Evolutionary conservation across 1,284 basidiomycete species (phyloP).

Genomic region (Megacollybia platyphylla): DNA sequence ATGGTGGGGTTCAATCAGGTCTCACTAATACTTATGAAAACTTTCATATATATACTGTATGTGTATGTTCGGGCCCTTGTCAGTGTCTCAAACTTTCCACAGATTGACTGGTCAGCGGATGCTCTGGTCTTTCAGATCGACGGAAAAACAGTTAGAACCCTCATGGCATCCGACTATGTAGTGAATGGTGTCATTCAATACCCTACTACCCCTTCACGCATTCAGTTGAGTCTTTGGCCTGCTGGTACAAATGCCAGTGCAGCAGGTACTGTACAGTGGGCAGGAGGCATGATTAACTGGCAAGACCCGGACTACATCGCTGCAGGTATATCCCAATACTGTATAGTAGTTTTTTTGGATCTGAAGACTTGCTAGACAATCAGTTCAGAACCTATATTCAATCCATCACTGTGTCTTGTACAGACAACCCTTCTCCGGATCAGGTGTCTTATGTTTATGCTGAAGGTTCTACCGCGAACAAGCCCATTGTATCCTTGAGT

Average conservation of each 20-base stretch:
- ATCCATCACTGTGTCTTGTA: slow-evolving; percentile 48
- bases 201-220: slow-evolving; percentile 65
- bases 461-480: slow-evolving; percentile 34
- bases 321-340: slow-evolving; percentile 9
- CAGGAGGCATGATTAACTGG: slow-evolving; percentile 73
- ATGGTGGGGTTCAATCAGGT: slow-evolving; percentile 32
- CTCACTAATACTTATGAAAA: slow-evolving; percentile 51
- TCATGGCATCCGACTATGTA: slow-evolving; percentile 47
- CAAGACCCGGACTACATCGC: slow-evolving; percentile 57
- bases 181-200: slow-evolving; percentile 42
- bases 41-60: slow-evolving; percentile 68
- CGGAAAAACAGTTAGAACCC: slow-evolving; percentile 53
- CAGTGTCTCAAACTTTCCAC: background rate
- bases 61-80: slow-evolving; percentile 9
- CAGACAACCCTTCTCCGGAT: slow-evolving; percentile 29
- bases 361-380: slow-evolving; percentile 13
- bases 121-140: slow-evolving; percentile 59
- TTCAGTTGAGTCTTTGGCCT: slow-evolving; percentile 68
- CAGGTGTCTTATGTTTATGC: slow-evolving; percentile 53
- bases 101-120: slow-evolving; percentile 73
- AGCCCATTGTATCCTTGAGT: slow-evolving; percentile 38
- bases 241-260: slow-evolving; percentile 51
- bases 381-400: slow-evolving; percentile 51
- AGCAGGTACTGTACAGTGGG: slow-evolving; percentile 64
- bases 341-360: background rate